phyloP scores from a whole-genome alignment of 352 stramenopile genomes.

The Phytophthora melonis region DNA sequence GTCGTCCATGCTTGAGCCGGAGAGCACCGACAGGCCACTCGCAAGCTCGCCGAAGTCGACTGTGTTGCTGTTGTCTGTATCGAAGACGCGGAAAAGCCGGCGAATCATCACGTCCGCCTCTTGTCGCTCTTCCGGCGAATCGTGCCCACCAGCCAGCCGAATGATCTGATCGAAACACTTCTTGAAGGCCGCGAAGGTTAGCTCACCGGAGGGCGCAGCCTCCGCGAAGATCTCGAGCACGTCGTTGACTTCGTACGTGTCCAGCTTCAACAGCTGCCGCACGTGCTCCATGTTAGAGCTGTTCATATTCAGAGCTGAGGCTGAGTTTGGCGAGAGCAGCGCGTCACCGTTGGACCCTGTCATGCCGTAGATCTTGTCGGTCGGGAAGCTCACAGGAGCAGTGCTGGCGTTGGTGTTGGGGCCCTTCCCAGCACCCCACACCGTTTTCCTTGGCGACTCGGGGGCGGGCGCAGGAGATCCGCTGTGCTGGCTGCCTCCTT shows the following conservation, averaged over 20 bases:
- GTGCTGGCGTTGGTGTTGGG: slow-evolving; percentile 17
- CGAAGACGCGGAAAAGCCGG: slow-evolving; percentile 86
- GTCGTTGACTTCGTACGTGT: slow-evolving; percentile 89
- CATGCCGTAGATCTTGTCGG: slow-evolving; percentile 54
- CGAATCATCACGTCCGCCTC: slow-evolving; percentile 85
- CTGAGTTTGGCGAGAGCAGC: slow-evolving; percentile 55
- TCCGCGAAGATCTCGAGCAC: slow-evolving; percentile 91
- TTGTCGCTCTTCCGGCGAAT: slow-evolving; percentile 70
- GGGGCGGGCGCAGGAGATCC: slow-evolving; percentile 19
- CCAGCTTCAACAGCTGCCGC: slow-evolving; percentile 81
- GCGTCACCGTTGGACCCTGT: slow-evolving; percentile 47
- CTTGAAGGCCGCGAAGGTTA: slow-evolving; percentile 86
- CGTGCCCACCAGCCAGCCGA: slow-evolving; percentile 78
- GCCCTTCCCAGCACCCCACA: slow-evolving; percentile 31
- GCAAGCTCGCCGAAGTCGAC: slow-evolving; percentile 90
- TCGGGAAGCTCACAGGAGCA: slow-evolving; percentile 43
- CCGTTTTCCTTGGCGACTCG: slow-evolving; percentile 40
- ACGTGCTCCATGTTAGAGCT: slow-evolving; percentile 82
- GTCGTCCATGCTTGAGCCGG: slow-evolving; percentile 87
- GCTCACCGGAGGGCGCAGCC: slow-evolving; percentile 75
- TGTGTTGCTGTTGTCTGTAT: slow-evolving; percentile 86
- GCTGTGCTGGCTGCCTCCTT: slow-evolving; percentile 24
- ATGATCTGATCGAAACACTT: slow-evolving; percentile 92
- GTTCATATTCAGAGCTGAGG: slow-evolving; percentile 69
- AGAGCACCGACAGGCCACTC: slow-evolving; percentile 86